Conservation (phyloP, 2,329 filamentous ascomycete species). For the Fusarium anthophilum region DNA sequence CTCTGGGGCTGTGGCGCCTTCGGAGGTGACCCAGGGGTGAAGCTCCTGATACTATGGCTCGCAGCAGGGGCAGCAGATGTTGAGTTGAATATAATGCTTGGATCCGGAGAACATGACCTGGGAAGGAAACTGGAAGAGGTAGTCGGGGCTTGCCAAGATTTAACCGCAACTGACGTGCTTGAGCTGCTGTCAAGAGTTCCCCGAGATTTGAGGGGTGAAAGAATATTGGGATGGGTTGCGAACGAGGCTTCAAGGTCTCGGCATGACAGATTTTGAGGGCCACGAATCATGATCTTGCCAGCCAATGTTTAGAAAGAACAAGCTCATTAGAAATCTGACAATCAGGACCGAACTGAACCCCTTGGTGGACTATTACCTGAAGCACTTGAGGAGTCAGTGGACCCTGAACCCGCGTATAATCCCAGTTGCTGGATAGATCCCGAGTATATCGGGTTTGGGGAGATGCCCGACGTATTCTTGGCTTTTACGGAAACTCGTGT, state of each 20-base stretch:
- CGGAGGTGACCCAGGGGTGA: conserved; percentile 46
- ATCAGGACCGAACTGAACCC: not conserved
- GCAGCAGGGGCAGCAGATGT: conserved; percentile 42
- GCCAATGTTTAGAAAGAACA: not conserved
- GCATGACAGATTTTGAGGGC: not conserved
- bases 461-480: not conserved
- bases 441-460: not conserved
- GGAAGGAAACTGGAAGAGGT: conserved; percentile 17
- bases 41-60: conserved; percentile 46
- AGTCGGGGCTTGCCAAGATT: not conserved
- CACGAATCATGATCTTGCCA: not conserved
- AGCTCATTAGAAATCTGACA: not conserved
- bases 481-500: not conserved
- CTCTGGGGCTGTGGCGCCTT: conserved; percentile 51
- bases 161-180: not conserved
- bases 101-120: conserved; percentile 29
- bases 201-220: not conserved
- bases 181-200: conserved; percentile 18
- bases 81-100: conserved; percentile 30
- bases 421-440: not conserved
- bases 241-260: not conserved
- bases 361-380: not conserved
- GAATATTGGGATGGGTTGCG: conserved; percentile 28
- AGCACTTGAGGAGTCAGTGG: not conserved
- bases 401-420: not conserved